Evolutionary conservation across 257 asterid genomes (phyloP), one percentile per base, ranked within the genome.

Genomic region (Jacaranda mimosifolia): DNA sequence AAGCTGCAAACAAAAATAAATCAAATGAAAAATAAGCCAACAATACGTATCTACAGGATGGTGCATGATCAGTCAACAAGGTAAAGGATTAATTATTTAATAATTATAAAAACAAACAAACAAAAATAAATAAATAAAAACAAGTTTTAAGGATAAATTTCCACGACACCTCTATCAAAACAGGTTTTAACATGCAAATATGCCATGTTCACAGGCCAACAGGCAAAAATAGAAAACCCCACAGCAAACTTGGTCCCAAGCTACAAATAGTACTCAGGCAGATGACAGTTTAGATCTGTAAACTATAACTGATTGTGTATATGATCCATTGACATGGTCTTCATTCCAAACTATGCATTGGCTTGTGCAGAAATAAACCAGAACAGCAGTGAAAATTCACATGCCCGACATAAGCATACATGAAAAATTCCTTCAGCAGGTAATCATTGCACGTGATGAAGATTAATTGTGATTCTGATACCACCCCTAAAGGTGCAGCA

Each of bases 1-100:
- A 95, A 93, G 75, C 99, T 95, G 96, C 89, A 88, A 52, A 46
- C 21, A 26, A 62, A 88, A 52, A 46, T 35, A 26, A 62, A 71
- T 14, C 43, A 65, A 74, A 67, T 64, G 9, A 52, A 75, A 58
- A 45, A 48, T 14, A 67, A 81, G 77, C 11, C 10, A 75, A 15
- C 63, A 19, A 46, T 43, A 26, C 11, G 63, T 36, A 59, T 21
- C 18, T 60, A 40, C 43, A 32, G 26, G 17, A 62, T 42, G 40
- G 11, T 48, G 32, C 32, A 26, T 26, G 32, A 26, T 26, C 32
- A 26, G 32, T 26, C 32, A 26, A 26, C 32, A 26, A 26, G 32
- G 32, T 26, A 26, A 26, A 26, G 32, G 32, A 26, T 26, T 26
- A 1, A 26, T 26, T 26, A 26, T 26, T 26, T 26, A 26, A 26